Evolutionary conservation across 1,284 basidiomycete genomes (phyloP).

Genomic region (Coniophora puteana): DNA sequence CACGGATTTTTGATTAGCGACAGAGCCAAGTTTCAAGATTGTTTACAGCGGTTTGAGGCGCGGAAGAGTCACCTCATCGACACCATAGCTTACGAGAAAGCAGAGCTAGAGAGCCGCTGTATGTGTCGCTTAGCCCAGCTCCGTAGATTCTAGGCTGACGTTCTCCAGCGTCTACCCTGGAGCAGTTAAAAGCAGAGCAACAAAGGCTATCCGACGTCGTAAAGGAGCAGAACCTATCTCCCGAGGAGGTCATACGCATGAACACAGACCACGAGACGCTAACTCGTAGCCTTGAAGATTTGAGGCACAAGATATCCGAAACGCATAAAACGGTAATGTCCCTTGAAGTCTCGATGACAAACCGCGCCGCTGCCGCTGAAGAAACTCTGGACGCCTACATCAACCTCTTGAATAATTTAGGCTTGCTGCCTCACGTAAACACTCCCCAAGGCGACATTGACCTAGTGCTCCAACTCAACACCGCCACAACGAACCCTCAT

Average conservation of each 20-base stretch:
- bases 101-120: constrained; percentile 56
- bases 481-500: constrained; percentile 62
- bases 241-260: constrained; percentile 85
- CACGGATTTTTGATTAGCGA: constrained; percentile 58
- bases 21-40: constrained; percentile 66
- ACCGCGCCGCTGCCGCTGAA: constrained; percentile 75
- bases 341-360: constrained; percentile 75
- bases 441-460: constrained; percentile 67
- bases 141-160: constrained; percentile 9
- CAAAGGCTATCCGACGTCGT: constrained; percentile 63
- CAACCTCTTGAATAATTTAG: constrained; percentile 67
- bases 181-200: constrained; percentile 60
- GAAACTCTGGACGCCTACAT: constrained; percentile 75
- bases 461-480: constrained; percentile 72
- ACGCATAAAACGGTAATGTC: constrained; percentile 66
- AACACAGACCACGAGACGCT: constrained; percentile 80
- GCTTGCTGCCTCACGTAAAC: constrained; percentile 65
- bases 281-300: constrained; percentile 65
- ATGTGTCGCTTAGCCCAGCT: constrained; percentile 13
- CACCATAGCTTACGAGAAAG: constrained; percentile 58
- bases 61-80: constrained; percentile 61
- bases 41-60: constrained; percentile 58
- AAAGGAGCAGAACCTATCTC: constrained; percentile 77
- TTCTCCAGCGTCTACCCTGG: constrained; percentile 50
- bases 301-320: constrained; percentile 71